Conservation (phyloP, 2,329 filamentous ascomycete genomes). For the Mollisiaceae sp. region DNA sequence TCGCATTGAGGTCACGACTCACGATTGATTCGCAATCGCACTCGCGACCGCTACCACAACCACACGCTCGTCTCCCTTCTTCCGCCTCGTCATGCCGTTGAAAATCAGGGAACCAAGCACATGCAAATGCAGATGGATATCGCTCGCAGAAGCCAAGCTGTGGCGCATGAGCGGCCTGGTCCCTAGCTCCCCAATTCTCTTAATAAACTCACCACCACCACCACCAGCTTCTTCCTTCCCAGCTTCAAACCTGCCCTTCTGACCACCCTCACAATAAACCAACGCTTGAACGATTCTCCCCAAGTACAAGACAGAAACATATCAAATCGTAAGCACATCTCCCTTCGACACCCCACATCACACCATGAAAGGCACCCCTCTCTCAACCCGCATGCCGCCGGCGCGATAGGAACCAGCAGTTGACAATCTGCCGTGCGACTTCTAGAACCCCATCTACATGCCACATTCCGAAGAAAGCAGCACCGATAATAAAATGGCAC, state of each 20-base stretch:
- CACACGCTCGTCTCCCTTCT: neutral
- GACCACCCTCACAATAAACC: conserved; percentile 15
- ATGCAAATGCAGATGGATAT: conserved; percentile 20
- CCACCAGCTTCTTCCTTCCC: conserved; percentile 8
- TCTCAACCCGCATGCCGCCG: neutral
- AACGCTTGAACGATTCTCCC: neutral
- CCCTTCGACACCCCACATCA: neutral
- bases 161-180: conserved; percentile 20
- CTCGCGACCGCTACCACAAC: neutral
- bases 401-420: neutral
- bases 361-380: conserved; percentile 28
- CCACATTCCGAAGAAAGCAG: conserved; percentile 29
- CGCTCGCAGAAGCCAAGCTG: conserved; percentile 9
- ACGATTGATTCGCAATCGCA: neutral
- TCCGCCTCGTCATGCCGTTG: conserved; percentile 17
- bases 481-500: conserved; percentile 39
- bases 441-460: conserved; percentile 23
- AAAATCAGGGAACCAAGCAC: conserved; percentile 25
- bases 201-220: conserved; percentile 13
- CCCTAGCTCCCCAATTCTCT: conserved; percentile 8
- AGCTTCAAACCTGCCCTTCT: conserved; percentile 22
- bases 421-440: neutral
- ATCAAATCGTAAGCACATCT: conserved; percentile 12
- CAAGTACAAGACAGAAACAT: conserved; percentile 9
- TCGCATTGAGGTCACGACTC: neutral